These are phyloP conservation scores for Fimicolochytrium jonesii DNA, from an alignment of 192 early-diverging fungal species.

Conservation along the genomic window DNA sequence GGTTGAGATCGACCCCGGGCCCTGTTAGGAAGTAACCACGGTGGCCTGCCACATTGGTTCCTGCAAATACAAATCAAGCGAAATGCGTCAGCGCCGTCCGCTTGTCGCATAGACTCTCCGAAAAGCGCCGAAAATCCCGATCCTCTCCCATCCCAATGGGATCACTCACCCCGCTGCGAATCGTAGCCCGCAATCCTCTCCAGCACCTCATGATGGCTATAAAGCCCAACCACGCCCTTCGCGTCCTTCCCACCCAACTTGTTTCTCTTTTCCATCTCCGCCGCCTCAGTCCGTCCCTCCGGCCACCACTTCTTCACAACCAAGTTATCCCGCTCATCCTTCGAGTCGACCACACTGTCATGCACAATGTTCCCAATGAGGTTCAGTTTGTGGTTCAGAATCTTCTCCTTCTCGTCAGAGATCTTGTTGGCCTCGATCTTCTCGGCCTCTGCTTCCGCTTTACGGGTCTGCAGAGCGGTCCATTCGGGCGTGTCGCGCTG, in stretches of 20 bases:
- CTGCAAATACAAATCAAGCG: slow-evolving; percentile 17
- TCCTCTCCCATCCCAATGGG: no score
- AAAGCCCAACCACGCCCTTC: slow-evolving; percentile 52
- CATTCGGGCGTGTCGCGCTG: slow-evolving; percentile 28
- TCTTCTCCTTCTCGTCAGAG: slow-evolving; percentile 62
- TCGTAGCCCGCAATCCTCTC: slow-evolving; percentile 88
- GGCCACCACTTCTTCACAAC: slow-evolving; percentile 52
- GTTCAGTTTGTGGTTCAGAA: slow-evolving; percentile 58
- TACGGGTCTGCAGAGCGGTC: slow-evolving; percentile 59
- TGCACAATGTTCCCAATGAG: slow-evolving; percentile 94
- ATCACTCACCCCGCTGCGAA: slow-evolving; percentile 74
- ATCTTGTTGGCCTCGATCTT: slow-evolving; percentile 57
- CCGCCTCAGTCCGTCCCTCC: slow-evolving; percentile 37
- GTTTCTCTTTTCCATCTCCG: slow-evolving; percentile 29
- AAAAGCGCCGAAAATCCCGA: no score
- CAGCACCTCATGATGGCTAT: slow-evolving; percentile 88
- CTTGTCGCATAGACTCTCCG: neutral
- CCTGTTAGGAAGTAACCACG: slow-evolving; percentile 98
- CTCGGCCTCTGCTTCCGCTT: slow-evolving; percentile 67
- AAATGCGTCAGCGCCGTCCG: neutral
- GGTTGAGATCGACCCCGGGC: slow-evolving; percentile 91
- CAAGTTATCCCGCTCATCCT: slow-evolving; percentile 69
- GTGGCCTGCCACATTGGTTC: slow-evolving; percentile 92
- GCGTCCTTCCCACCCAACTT: slow-evolving; percentile 41
- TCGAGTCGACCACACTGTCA: slow-evolving; percentile 78